These are phyloP conservation scores for Salix caprea DNA, from an alignment of 345 rosid genomes.

Conservation along the genomic window DNA sequence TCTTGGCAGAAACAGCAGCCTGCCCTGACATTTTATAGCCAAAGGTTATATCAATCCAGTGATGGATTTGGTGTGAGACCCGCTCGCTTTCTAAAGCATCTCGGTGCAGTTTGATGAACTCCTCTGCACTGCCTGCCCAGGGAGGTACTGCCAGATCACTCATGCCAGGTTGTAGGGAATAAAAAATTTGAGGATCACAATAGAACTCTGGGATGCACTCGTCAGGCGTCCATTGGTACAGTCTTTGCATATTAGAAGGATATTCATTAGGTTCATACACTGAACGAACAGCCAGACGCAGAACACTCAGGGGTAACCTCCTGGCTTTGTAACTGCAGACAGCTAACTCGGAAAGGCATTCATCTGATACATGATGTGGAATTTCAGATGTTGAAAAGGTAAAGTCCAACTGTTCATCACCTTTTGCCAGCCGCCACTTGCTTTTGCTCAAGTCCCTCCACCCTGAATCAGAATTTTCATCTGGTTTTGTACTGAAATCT, in stretches of 20 bases:
- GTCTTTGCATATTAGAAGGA: conserved; percentile 91
- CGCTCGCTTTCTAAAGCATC: conserved; percentile 78
- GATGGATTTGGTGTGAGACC: conserved; percentile 70
- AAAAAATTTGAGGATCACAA: conserved; percentile 70
- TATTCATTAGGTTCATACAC: conserved; percentile 97
- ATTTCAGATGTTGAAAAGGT: conserved; percentile 85
- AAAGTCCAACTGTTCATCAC: conserved; percentile 94
- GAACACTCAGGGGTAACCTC: conserved; percentile 81
- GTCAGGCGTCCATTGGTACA: conserved; percentile 97
- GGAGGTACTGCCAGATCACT: conserved; percentile 82
- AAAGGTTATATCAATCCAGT: conserved; percentile 87
- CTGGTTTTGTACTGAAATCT: conserved; percentile 81
- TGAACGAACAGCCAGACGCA: conserved; percentile 82
- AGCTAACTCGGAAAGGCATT: conserved; percentile 95
- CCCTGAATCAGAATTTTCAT: conserved; percentile 64
- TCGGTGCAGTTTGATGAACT: conserved; percentile 75
- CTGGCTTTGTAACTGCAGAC: conserved; percentile 99
- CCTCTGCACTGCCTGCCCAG: conserved; percentile 80
- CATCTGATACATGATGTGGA: conserved; percentile 96
- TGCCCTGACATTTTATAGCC: conserved; percentile 91
- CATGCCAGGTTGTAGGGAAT: conserved; percentile 75
- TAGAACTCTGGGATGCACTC: conserved; percentile 97
- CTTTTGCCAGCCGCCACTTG: conserved; percentile 96
- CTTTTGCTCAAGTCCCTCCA: conserved; percentile 94
- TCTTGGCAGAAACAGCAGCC: conserved; percentile 86